A percentile compares a stretch with the other conserved stretches of the same genome.
Evolutionary conservation across 768 basidiomycete species (phyloP).

Genomic region (Leccinum obscurum): DNA sequence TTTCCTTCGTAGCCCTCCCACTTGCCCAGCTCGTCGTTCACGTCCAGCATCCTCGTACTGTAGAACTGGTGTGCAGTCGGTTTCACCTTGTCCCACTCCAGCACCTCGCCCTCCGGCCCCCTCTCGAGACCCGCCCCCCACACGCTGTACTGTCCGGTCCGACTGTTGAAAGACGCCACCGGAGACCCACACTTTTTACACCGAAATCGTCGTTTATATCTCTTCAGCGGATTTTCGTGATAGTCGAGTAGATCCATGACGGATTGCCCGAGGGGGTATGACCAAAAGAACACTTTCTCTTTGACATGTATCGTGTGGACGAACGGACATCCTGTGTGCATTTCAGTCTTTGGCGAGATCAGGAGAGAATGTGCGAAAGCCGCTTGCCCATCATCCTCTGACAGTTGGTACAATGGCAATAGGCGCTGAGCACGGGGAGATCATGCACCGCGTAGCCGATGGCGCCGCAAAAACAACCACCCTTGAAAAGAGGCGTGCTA

Average conservation of each 20-base stretch:
- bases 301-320: constrained; percentile 62
- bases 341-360: not conserved
- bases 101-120: constrained; percentile 48
- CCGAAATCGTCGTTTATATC: constrained; percentile 60
- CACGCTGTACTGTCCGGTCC: constrained; percentile 50
- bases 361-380: not conserved
- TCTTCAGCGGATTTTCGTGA: constrained; percentile 49
- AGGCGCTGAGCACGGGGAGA: constrained; percentile 54
- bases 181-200: constrained; percentile 61
- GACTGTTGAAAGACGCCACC: constrained; percentile 54
- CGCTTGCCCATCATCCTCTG: constrained; percentile 57
- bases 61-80: constrained; percentile 69
- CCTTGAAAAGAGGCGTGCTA: constrained; percentile 34
- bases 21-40: constrained; percentile 57
- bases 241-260: constrained; percentile 40
- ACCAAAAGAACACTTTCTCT: constrained; percentile 54
- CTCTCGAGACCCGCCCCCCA: constrained; percentile 60
- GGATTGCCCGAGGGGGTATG: constrained; percentile 25
- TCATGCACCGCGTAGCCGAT: constrained; percentile 49
- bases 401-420: constrained; percentile 72
- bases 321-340: constrained; percentile 44
- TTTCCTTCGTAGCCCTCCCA: constrained; percentile 64
- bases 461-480: constrained; percentile 60
- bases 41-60: constrained; percentile 56
- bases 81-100: constrained; percentile 53